Evolutionary conservation across 257 asterid genomes (phyloP).

Genomic region (Solanum pennellii): DNA sequence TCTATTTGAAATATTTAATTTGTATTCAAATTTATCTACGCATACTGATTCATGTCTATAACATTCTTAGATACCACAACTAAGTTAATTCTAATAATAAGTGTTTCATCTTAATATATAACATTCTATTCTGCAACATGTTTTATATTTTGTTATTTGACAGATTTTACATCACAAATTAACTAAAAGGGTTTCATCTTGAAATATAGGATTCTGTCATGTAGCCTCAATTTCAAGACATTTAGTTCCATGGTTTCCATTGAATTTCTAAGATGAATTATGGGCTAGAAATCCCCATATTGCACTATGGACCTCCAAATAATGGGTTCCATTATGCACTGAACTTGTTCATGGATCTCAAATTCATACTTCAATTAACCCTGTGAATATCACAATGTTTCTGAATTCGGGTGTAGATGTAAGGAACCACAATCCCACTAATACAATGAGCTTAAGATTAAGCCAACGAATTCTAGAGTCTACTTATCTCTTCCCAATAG

Average conservation of each 20-base stretch:
- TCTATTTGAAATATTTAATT: too few relatives aligned
- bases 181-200: background rate
- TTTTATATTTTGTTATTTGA: too few relatives aligned
- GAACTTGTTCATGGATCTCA: constrained; percentile 11
- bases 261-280: constrained; percentile 6
- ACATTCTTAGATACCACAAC: too few relatives aligned
- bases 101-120: too few relatives aligned
- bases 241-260: constrained; percentile 5
- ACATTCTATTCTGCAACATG: background rate
- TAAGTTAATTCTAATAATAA: too few relatives aligned
- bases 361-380: constrained; percentile 23
- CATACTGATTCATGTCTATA: too few relatives aligned
- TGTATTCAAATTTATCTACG: too few relatives aligned
- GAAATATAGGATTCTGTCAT: background rate
- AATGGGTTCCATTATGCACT: constrained; percentile 20
- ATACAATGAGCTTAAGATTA: constrained; percentile 15
- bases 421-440: constrained; percentile 20
- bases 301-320: constrained; percentile 11
- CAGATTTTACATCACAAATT: too few relatives aligned
- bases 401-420: constrained; percentile 13
- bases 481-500: background rate
- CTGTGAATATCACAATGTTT: constrained; percentile 15
- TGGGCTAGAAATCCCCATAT: constrained; percentile 8
- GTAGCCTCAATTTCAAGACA: background rate
- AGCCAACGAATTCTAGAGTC: constrained; percentile 12